Conservation (phyloP, 2,329 filamentous ascomycete species). For the Pseudogymnoascus pannorum region DNA sequence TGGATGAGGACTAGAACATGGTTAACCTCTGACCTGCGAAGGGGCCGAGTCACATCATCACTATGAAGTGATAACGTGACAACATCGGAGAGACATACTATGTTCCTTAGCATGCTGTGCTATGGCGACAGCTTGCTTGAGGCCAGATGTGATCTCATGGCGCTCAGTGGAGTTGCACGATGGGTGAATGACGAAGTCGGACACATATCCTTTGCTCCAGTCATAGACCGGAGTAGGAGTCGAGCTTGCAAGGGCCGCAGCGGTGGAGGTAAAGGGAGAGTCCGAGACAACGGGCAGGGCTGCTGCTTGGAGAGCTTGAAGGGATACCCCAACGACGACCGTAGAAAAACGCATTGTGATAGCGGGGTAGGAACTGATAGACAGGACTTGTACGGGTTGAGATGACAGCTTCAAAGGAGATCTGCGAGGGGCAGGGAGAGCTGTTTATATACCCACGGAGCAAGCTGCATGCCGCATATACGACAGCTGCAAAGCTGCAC, state of each 20-base stretch:
- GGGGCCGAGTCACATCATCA: constrained; percentile 1
- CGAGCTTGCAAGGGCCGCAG: background rate
- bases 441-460: background rate
- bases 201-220: background rate
- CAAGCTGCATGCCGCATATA: background rate
- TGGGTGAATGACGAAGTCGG: constrained; percentile 46
- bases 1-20: constrained; percentile 38
- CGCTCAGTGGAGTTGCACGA: constrained; percentile 59
- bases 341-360: background rate
- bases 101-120: constrained; percentile 57
- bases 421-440: background rate
- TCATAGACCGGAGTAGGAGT: background rate
- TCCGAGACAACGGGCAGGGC: background rate
- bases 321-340: background rate
- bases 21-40: background rate
- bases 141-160: constrained; percentile 45
- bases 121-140: constrained; percentile 51
- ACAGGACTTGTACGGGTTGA: background rate
- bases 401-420: background rate
- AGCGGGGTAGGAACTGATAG: background rate
- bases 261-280: background rate
- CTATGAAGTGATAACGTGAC: constrained; percentile 20
- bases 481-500: background rate
- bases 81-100: constrained; percentile 20
- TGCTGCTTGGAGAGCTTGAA: background rate